Percentiles rank a stretch among this genome's conserved stretches.
Conservation (phyloP, 371 early-diverging fungal genomes). For the Haplosporangium sp. region DNA sequence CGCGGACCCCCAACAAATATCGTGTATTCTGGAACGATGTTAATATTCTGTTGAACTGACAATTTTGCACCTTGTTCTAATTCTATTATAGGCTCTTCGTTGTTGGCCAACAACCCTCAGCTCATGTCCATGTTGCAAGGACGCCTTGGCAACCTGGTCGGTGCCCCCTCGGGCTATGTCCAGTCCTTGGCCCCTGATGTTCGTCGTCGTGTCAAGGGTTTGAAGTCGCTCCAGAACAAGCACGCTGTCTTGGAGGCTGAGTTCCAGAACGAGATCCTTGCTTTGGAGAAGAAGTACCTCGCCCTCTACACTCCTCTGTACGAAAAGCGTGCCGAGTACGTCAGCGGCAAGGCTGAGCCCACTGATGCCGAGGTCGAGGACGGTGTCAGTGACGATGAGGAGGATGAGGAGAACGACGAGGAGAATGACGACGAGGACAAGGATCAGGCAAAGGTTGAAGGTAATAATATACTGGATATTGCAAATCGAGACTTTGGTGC, state of each 20-base stretch:
- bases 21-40: too few relatives aligned
- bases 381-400: constrained; percentile 69
- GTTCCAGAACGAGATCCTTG: constrained; percentile 89
- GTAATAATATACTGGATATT: constrained; percentile 1
- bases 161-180: constrained; percentile 87
- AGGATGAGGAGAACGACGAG: constrained; percentile 61
- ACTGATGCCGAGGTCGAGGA: constrained; percentile 81
- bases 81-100: constrained; percentile 20
- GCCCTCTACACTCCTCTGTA: constrained; percentile 84
- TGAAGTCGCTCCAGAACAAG: constrained; percentile 83
- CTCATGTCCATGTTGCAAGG: constrained; percentile 75
- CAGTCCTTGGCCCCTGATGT: constrained; percentile 81
- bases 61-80: too few relatives aligned
- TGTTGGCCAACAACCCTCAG: constrained; percentile 62
- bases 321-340: constrained; percentile 80
- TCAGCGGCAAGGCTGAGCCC: constrained; percentile 84
- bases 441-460: constrained; percentile 31
- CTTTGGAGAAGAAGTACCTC: constrained; percentile 92
- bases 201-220: constrained; percentile 81
- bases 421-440: constrained; percentile 53
- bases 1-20: constrained; percentile 32
- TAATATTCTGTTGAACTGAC: not conserved
- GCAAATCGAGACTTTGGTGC: not conserved
- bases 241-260: constrained; percentile 81
- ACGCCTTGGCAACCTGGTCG: constrained; percentile 82